phyloP scores from a whole-genome alignment of 1,284 basidiomycete genomes.

The Ustilago nuda region DNA sequence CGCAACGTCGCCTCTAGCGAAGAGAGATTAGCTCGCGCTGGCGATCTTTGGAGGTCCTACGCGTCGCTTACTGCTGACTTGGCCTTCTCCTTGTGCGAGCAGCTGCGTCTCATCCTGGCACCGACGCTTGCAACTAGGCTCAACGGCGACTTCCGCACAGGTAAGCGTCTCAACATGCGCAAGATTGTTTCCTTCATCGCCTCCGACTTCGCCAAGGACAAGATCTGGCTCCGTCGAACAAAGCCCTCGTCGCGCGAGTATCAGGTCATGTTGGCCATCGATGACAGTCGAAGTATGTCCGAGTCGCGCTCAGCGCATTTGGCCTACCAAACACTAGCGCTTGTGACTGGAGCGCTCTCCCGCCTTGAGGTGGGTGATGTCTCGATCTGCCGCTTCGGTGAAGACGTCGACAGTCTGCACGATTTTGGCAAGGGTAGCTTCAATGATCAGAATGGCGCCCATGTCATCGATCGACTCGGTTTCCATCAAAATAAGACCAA shows the following conservation, averaged over 20 bases:
- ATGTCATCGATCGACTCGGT: conserved; percentile 84
- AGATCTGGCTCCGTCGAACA: conserved; percentile 97
- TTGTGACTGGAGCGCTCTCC: conserved; percentile 89
- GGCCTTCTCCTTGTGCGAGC: conserved; percentile 82
- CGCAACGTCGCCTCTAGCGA: conserved; percentile 76
- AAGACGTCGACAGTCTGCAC: conserved; percentile 87
- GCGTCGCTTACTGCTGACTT: conserved; percentile 89
- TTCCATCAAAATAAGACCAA: conserved; percentile 94
- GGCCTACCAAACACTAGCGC: conserved; percentile 91
- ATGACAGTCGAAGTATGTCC: conserved; percentile 97
- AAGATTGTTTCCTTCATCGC: conserved; percentile 99
- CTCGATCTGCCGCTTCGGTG: conserved; percentile 90
- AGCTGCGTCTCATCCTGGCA: conserved; percentile 94
- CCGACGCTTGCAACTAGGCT: conserved; percentile 94
- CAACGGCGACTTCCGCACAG: conserved; percentile 96
- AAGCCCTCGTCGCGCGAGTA: conserved; percentile 94
- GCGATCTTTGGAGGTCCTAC: conserved; percentile 90
- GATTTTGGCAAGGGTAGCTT: conserved; percentile 73
- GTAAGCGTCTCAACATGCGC: conserved; percentile 98
- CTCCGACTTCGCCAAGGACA: conserved; percentile 98
- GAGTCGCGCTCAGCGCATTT: conserved; percentile 92
- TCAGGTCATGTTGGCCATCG: conserved; percentile 92
- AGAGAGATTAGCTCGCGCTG: conserved; percentile 75
- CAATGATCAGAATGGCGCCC: conserved; percentile 72
- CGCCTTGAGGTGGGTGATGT: conserved; percentile 95